Conservation (phyloP, 1,139 yeast genomes). For the Blastobotrys niveus region DNA sequence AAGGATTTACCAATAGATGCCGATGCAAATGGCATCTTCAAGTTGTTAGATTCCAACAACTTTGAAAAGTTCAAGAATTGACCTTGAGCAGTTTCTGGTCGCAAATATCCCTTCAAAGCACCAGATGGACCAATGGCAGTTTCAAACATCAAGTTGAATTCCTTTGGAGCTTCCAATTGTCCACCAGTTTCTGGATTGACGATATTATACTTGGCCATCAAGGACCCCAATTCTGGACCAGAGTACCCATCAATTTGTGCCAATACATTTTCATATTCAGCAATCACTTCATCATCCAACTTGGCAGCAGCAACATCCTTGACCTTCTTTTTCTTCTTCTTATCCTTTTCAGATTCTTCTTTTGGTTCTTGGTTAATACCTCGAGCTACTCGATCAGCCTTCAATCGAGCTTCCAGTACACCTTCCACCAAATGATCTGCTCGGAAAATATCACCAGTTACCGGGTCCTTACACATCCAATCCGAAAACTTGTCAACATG, state of each 20-base stretch:
- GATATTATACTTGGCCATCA: conserved; percentile 74
- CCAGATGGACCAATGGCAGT: conserved; percentile 99
- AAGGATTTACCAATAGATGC: conserved; percentile 98
- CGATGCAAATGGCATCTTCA: conserved; percentile 97
- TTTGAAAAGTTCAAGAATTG: conserved; percentile 94
- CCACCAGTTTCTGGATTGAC: conserved; percentile 90
- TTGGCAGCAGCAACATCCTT: conserved; percentile 81
- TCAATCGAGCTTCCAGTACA: conserved; percentile 88
- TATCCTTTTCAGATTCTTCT: conserved; percentile 55
- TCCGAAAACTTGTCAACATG: conserved; percentile 99
- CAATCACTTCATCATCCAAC: conserved; percentile 71
- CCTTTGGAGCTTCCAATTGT: conserved; percentile 79
- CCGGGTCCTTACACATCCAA: conserved; percentile 97
- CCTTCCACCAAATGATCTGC: conserved; percentile 98
- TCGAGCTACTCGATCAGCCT: conserved; percentile 95
- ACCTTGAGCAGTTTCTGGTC: conserved; percentile 99
- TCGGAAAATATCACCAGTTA: conserved; percentile 96
- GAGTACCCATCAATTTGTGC: conserved; percentile 92
- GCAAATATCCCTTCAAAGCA: conserved; percentile 84
- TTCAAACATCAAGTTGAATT: conserved; percentile 97
- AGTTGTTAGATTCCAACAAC: conserved; percentile 89
- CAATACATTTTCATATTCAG: conserved; percentile 76
- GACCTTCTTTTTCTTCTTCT: conserved; percentile 93
- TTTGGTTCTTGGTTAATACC: conserved; percentile 62
- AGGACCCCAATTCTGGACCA: conserved; percentile 85